Conservation (phyloP, 2,329 filamentous ascomycete species). For the Hypoxylon sp. region DNA sequence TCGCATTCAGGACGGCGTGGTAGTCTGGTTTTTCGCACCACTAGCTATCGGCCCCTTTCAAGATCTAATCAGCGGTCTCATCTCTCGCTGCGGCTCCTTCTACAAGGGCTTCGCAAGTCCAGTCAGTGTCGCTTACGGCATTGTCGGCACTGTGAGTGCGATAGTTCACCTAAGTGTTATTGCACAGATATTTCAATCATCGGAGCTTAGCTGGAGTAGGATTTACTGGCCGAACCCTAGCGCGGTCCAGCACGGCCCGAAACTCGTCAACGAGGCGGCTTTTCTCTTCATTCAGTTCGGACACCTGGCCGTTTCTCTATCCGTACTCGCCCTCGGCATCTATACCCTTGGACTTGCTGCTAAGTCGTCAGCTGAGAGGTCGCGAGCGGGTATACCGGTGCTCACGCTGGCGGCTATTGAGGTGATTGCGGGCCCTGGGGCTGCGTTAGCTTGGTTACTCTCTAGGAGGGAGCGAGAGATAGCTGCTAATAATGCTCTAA, state of each 20-base stretch:
- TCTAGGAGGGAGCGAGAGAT: conserved; percentile 15
- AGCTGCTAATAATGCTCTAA: conserved; percentile 1
- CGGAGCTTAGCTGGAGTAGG: conserved; percentile 21
- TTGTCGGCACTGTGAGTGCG: conserved; percentile 20
- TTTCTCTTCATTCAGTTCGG: conserved; percentile 32
- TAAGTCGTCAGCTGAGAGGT: background rate
- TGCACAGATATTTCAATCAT: conserved; percentile 2
- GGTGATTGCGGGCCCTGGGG: conserved; percentile 24
- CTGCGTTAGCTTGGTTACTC: conserved; percentile 31
- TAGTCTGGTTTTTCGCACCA: conserved; percentile 21
- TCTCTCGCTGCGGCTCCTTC: conserved; percentile 7
- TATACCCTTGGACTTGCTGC: conserved; percentile 3
- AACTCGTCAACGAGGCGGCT: conserved; percentile 20
- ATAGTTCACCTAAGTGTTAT: conserved; percentile 16
- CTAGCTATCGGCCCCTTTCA: conserved; percentile 24
- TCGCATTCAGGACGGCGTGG: conserved; percentile 17
- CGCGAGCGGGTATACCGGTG: background rate
- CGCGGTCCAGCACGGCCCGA: conserved; percentile 23
- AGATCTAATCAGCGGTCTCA: conserved; percentile 17
- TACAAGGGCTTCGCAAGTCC: conserved; percentile 12
- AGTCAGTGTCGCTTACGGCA: conserved; percentile 17
- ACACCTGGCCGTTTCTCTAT: conserved; percentile 10
- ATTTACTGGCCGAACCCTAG: conserved; percentile 27
- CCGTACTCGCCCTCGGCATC: conserved; percentile 21
- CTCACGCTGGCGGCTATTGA: conserved; percentile 4